A percentile compares a stretch with the other conserved stretches of the same genome.
These are phyloP conservation scores for Talaromyces nanjingensis DNA, from an alignment of 495 filamentous ascomycete genomes.

Conservation along the genomic window DNA sequence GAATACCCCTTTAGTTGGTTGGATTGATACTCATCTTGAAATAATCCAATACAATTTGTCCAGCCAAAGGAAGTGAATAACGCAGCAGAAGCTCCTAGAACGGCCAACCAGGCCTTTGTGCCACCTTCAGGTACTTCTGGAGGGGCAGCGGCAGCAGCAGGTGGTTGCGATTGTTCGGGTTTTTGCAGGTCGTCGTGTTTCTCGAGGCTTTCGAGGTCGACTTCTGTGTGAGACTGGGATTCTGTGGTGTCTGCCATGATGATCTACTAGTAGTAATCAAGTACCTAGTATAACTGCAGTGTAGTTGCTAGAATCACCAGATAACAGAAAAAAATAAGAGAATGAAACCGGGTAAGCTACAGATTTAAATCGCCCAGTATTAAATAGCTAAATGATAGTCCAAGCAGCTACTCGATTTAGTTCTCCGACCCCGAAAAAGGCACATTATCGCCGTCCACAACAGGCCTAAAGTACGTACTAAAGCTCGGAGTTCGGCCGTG, in stretches of 20 bases:
- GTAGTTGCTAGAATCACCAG: neutral
- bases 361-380: neutral
- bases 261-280: neutral
- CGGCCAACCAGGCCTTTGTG: conserved; percentile 3
- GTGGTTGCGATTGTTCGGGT: neutral
- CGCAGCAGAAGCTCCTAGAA: neutral
- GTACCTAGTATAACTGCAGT: neutral
- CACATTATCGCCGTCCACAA: neutral
- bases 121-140: neutral
- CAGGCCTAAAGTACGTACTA: neutral
- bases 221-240: neutral
- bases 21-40: conserved; percentile 41
- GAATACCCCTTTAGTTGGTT: conserved; percentile 20
- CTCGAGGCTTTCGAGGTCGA: conserved; percentile 3
- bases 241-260: neutral
- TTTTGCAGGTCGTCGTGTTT: neutral
- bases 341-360: neutral
- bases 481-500: neutral
- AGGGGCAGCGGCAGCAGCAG: neutral
- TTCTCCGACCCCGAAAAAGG: neutral
- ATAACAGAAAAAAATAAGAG: neutral
- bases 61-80: conserved; percentile 4
- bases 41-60: conserved; percentile 31
- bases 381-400: neutral
- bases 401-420: neutral